Evolutionary conservation across 208 protist genomes (phyloP), one percentile per base, ranked within the genome.

Genomic region (Angomonas ambiguus): DNA sequence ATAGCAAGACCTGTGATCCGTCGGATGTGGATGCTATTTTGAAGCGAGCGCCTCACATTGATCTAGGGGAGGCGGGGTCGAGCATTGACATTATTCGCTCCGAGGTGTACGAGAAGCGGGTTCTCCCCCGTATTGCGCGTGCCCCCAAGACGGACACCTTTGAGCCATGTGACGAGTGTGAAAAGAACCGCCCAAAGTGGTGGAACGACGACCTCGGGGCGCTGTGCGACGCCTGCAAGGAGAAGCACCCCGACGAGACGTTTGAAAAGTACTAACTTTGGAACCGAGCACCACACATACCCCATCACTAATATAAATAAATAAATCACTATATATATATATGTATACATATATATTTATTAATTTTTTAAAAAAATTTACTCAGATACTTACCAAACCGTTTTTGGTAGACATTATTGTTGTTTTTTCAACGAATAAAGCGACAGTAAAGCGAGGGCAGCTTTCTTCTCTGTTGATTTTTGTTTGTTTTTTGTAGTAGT

Each of bases 131-230:
- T n/a, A 65, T 96, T 61, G 24, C 82, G 66, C 69, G 80, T 5
- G 90, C 90, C 11, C 85, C 90, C 20, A 92, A 91, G 72, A 82
- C 79, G 30, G 79, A 87, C 31, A 72, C 82, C 27, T 93, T 92
- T 71, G 90, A 96, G 74, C 90, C 90, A 25, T 96, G 90, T 63
- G 79, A 76, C 27, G 30, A 88, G 24, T 96, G 90, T 64, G 71
- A 82, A 0, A 79, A 86, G 62, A 78, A 79, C 27, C 79, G 77
- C 5, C 87, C 87, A 16, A 82, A 66, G 51, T 93, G 84, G 82
- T 95, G 76, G 77, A 77, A 68, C 61, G 90, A 95, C 41, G 82
- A 84, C 41, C n/a, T 85, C 58, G 90, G 90, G 20, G 74, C 80
- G 2, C 73, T 95, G 1, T 95, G 89, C 56, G 66, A 71, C 51